Conservation (phyloP, 2,329 filamentous ascomycete species). For the Calonectria pteridis region DNA sequence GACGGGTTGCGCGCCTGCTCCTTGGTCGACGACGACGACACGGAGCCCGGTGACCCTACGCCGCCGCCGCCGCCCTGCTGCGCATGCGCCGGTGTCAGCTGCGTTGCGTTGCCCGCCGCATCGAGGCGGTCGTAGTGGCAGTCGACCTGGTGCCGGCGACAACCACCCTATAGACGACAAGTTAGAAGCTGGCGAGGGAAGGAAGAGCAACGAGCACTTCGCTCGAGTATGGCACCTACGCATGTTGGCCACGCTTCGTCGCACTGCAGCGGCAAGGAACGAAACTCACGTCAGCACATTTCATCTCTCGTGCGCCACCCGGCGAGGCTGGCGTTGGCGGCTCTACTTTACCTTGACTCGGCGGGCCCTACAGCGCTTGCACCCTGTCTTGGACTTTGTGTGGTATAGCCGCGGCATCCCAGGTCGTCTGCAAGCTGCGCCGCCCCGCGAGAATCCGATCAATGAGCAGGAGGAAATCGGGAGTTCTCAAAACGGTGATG, state of each 20-base stretch:
- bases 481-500: background rate
- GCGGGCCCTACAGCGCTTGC: constrained; percentile 41
- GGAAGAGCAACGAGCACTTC: background rate
- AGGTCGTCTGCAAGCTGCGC: background rate
- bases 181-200: background rate
- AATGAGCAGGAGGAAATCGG: background rate
- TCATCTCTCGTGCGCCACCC: background rate
- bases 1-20: background rate
- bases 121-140: constrained; percentile 37
- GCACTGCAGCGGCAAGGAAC: constrained; percentile 23
- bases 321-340: background rate
- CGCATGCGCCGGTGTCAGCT: background rate
- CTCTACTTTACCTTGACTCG: constrained; percentile 42
- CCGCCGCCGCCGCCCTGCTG: too few relatives aligned
- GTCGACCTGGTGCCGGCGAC: constrained; percentile 34
- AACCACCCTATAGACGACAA: constrained; percentile 33
- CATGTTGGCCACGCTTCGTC: constrained; percentile 39
- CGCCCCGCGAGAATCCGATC: background rate
- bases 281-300: background rate
- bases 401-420: constrained; percentile 44
- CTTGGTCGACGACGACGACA: background rate
- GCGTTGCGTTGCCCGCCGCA: background rate
- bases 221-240: constrained; percentile 27
- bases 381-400: constrained; percentile 48
- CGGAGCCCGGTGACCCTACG: constrained; percentile 7